Evolutionary conservation across 192 early-diverging fungal genomes (phyloP).

Genomic region (Gorgonomyces haynaldii): DNA sequence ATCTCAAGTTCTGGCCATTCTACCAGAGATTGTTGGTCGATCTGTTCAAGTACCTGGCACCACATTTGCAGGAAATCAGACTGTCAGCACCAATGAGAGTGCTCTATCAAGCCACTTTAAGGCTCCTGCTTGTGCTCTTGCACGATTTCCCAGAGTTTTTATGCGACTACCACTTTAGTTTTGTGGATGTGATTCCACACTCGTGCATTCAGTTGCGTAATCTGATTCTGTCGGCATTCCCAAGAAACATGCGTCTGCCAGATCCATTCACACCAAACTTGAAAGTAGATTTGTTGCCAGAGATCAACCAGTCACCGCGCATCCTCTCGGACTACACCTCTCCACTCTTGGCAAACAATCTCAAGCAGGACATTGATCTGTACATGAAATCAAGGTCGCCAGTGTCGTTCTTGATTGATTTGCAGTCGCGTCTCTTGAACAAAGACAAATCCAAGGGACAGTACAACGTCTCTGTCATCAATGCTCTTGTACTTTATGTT

Average conservation of each 20-base stretch:
- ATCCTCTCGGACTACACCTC: constrained; percentile 78
- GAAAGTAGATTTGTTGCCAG: constrained; percentile 81
- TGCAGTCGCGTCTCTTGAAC: constrained; percentile 37
- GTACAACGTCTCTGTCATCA: constrained; percentile 75
- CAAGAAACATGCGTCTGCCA: constrained; percentile 85
- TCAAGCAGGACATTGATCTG: constrained; percentile 64
- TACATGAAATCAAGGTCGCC: constrained; percentile 52
- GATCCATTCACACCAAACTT: constrained; percentile 95
- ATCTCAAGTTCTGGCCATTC: constrained; percentile 66
- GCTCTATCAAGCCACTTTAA: constrained; percentile 80
- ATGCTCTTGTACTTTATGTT: constrained; percentile 78
- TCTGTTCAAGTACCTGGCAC: constrained; percentile 78
- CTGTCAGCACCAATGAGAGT: constrained; percentile 63
- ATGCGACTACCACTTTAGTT: constrained; percentile 78
- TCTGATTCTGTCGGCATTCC: constrained; percentile 92
- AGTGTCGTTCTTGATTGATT: constrained; percentile 46
- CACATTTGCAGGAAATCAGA: constrained; percentile 63
- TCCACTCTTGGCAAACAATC: constrained; percentile 40
- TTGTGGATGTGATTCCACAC: constrained; percentile 84
- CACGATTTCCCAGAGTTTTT: constrained; percentile 98
- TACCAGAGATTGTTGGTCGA: constrained; percentile 73
- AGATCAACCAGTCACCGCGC: constrained; percentile 72
- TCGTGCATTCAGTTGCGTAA: constrained; percentile 92
- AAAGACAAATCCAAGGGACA: constrained; percentile 12
- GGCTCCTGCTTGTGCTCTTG: constrained; percentile 80